These are phyloP conservation scores for Cryomyces minteri DNA, from an alignment of 495 filamentous ascomycete species.

Conservation along the genomic window DNA sequence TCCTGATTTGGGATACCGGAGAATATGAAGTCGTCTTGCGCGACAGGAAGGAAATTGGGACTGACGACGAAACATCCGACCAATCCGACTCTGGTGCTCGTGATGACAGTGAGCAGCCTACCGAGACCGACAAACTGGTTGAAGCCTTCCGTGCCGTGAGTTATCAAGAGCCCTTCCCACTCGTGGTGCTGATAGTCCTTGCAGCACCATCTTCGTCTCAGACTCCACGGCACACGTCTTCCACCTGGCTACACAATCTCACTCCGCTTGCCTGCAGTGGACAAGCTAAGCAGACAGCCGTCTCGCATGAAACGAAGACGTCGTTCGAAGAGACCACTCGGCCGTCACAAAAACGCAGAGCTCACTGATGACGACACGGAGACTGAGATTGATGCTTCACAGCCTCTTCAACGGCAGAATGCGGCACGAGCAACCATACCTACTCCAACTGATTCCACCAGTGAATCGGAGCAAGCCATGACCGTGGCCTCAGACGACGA, in stretches of 20 bases:
- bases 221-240: constrained; percentile 38
- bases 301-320: neutral
- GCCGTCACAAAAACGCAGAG: too few relatives aligned
- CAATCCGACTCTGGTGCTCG: constrained; percentile 4
- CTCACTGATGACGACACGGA: too few relatives aligned
- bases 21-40: constrained; percentile 40
- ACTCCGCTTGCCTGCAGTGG: constrained; percentile 33
- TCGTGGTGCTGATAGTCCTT: neutral
- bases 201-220: constrained; percentile 39
- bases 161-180: neutral
- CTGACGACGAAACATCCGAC: constrained; percentile 26
- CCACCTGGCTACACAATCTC: constrained; percentile 38
- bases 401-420: too few relatives aligned
- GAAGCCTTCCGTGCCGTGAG: constrained; percentile 31
- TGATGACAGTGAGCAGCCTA: neutral
- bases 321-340: neutral
- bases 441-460: too few relatives aligned
- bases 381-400: too few relatives aligned
- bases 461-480: too few relatives aligned
- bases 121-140: constrained; percentile 34
- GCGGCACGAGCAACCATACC: too few relatives aligned
- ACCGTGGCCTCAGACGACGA: neutral
- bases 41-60: constrained; percentile 14
- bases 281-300: constrained; percentile 15
- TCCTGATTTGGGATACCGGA: constrained; percentile 56